Base-by-base conservation (phyloP, 2,329 filamentous ascomycete species). In the Xylariaceae sp. region DNA sequence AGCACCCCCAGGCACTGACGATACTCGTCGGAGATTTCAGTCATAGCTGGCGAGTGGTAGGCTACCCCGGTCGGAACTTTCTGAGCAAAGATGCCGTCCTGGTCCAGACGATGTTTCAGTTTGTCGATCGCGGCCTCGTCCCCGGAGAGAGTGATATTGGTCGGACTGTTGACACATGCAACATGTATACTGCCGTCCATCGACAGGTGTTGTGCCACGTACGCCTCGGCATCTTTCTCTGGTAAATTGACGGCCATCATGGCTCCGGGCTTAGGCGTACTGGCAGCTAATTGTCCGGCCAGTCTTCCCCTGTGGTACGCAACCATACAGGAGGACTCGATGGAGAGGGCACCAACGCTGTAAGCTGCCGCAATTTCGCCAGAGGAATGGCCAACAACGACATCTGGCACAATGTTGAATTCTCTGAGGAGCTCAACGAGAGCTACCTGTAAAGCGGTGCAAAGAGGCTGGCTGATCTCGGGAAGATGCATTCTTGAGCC, bases 281-380 rank as follows among this genome's bases (percentile, higher is more conserved):
- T 43, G 5, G 32, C 41, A 17, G 43, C 43, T 46, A 63, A 46
- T 5, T 46, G 43, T 4, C 46, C 45, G 28, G 60, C 53, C 7
- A 60, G 47, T 28, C 50, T 43, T 0, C 62, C 62, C 7, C 63
- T 54, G 28, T 48, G 53, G 35, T 59, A 64, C 2, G 63, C 54
- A 1, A 60, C 46, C 19, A 53, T 59, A 41, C 56, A 60, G 2
- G 63, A 62, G 2, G 56, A 51, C 3, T 48, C 15, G 5, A 53
- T 31, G 0, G 44, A 14, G 9, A 13, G n/a, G 3, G 9, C 13
- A 6, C 27, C 19, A 8, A 6, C 21, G 12, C 11, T 36, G 32
- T 59, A 65, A 13, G 60, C 63, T 2, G 62, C 62, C 0, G 62
- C 62, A 24, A 65, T 63, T 27, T 66, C 63, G 5, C 62, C 62